Evolutionary conservation across 2,329 filamentous ascomycete species (phyloP).

Genomic region (Claviceps humidiphila): DNA sequence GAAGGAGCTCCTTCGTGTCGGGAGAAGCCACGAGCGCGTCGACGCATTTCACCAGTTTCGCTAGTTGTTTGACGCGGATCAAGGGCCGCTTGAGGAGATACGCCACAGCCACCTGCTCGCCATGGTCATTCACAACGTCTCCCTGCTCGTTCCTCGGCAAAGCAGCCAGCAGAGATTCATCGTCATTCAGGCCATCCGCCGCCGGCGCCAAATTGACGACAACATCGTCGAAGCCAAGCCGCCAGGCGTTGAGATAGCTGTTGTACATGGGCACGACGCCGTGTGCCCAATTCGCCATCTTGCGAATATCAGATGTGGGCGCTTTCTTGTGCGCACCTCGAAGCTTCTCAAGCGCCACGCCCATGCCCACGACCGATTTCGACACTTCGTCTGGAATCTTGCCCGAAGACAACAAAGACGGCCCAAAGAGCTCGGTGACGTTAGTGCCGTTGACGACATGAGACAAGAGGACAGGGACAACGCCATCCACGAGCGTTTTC

Average conservation of each 20-base stretch:
- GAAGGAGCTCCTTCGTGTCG: slow-evolving; percentile 26
- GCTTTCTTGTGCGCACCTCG: slow-evolving; percentile 69
- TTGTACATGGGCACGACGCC: slow-evolving; percentile 66
- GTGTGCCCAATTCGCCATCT: slow-evolving; percentile 70
- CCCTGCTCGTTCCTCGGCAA: slow-evolving; percentile 51
- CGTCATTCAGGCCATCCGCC: slow-evolving; percentile 36
- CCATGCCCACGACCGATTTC: slow-evolving; percentile 88
- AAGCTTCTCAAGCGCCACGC: slow-evolving; percentile 73
- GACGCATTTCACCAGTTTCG: slow-evolving; percentile 65
- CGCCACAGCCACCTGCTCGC: slow-evolving; percentile 86
- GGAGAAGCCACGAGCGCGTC: slow-evolving; percentile 40
- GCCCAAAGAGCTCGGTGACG: slow-evolving; percentile 54
- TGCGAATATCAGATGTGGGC: slow-evolving; percentile 57
- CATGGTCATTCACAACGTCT: slow-evolving; percentile 57
- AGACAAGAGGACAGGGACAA: slow-evolving; percentile 81
- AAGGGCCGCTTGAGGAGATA: slow-evolving; percentile 83
- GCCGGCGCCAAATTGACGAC: slow-evolving; percentile 82
- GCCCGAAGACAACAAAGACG: slow-evolving; percentile 27
- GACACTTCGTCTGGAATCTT: slow-evolving; percentile 51
- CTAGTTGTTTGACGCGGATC: slow-evolving; percentile 74
- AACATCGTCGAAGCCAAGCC: slow-evolving; percentile 85
- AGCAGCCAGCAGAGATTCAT: slow-evolving; percentile 45
- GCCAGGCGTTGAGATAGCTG: slow-evolving; percentile 79
- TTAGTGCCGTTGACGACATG: slow-evolving; percentile 64
- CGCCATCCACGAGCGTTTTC: slow-evolving; percentile 84